A percentile compares a stretch with the other conserved stretches of the same genome.
These are phyloP conservation scores for Halteria grandinella DNA, from an alignment of 73 alveolate species.

Conservation along the genomic window DNA sequence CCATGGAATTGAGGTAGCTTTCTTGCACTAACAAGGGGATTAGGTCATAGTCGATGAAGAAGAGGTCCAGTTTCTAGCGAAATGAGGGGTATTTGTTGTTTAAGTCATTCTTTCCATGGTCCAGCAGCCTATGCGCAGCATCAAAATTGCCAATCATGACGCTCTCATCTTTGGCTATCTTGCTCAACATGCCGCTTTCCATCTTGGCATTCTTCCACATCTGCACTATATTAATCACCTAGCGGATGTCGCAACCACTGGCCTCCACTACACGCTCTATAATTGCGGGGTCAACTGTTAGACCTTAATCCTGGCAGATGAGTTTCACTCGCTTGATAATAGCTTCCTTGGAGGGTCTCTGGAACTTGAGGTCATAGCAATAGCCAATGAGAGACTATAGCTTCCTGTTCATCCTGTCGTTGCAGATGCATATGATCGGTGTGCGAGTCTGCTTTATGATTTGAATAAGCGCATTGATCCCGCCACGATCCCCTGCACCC, in stretches of 20 bases:
- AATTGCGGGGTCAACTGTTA: slow-evolving; percentile 78
- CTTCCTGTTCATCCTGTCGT: slow-evolving; percentile 90
- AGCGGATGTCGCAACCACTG: slow-evolving; percentile 93
- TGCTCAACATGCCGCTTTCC: slow-evolving; percentile 58
- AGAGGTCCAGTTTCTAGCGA: slow-evolving; percentile 87
- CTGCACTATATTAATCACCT: slow-evolving; percentile 88
- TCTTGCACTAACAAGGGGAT: slow-evolving; percentile 94
- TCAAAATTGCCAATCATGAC: slow-evolving; percentile 92
- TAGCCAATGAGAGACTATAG: slow-evolving; percentile 83
- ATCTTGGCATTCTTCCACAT: slow-evolving; percentile 78
- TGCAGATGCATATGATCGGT: slow-evolving; percentile 97
- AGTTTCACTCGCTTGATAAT: slow-evolving; percentile 78
- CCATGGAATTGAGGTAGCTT: slow-evolving; percentile 85
- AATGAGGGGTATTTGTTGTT: slow-evolving; percentile 70
- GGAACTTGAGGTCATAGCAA: slow-evolving; percentile 95
- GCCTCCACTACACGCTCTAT: slow-evolving; percentile 83
- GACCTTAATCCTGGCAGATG: slow-evolving; percentile 89
- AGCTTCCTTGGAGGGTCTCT: slow-evolving; percentile 85
- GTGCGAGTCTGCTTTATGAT: slow-evolving; percentile 92
- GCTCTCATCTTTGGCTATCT: slow-evolving; percentile 82
- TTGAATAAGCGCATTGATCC: slow-evolving; percentile 90
- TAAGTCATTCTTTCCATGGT: slow-evolving; percentile 21
- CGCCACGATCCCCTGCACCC: slow-evolving; percentile 98
- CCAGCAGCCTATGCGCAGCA: slow-evolving; percentile 91
- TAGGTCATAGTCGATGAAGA: slow-evolving; percentile 95